Evolutionary conservation across 192 early-diverging fungal genomes (phyloP).

Genomic region (Backusella westeae): DNA sequence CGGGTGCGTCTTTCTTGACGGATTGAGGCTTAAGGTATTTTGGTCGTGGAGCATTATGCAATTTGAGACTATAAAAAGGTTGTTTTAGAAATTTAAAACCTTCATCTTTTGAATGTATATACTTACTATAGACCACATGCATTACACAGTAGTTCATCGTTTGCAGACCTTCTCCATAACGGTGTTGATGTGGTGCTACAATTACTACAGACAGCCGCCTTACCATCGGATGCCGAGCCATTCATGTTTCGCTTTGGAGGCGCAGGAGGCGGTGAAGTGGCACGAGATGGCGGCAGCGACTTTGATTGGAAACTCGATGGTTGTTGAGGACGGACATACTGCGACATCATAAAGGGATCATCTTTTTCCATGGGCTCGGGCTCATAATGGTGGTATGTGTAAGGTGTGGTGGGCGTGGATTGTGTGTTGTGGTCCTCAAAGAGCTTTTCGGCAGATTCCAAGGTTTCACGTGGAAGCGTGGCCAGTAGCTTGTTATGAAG

Average conservation of each 20-base stretch:
- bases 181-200: constrained; percentile 85
- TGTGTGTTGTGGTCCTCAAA: constrained; percentile 6
- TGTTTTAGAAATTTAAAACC: neutral
- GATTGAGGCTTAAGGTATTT: constrained; percentile 75
- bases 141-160: constrained; percentile 54
- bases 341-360: neutral
- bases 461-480: constrained; percentile 15
- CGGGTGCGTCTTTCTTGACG: constrained; percentile 47
- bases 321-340: neutral
- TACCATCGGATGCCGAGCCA: constrained; percentile 5
- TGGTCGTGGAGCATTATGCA: constrained; percentile 66
- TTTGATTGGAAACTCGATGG: constrained; percentile 3
- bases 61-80: constrained; percentile 6
- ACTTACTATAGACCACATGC: constrained; percentile 59
- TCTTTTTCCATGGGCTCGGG: neutral
- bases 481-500: constrained; percentile 21
- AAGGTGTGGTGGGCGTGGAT: neutral
- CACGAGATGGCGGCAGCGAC: neutral
- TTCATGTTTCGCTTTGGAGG: constrained; percentile 7
- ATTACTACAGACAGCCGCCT: constrained; percentile 57
- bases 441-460: constrained; percentile 11
- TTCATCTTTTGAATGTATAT: neutral
- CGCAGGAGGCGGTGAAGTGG: constrained; percentile 4
- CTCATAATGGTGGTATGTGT: neutral
- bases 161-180: constrained; percentile 81